A percentile compares a stretch with the other conserved stretches of the same genome.
phyloP scores from a whole-genome alignment of 768 basidiomycete species.

The Russula emetica region DNA sequence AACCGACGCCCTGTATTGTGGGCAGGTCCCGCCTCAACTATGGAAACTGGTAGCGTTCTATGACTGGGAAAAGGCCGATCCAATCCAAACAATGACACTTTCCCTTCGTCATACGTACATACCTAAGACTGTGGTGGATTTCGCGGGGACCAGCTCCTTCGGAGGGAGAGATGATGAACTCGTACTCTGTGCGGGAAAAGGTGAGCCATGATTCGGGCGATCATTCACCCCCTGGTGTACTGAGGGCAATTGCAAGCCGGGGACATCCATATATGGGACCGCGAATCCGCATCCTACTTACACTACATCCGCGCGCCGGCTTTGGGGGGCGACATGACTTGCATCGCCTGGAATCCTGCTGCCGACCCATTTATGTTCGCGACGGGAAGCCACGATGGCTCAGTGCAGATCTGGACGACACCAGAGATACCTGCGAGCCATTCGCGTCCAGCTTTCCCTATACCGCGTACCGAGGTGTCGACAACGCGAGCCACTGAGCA shows the following conservation, averaged over 20 bases:
- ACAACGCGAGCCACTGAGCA: not conserved
- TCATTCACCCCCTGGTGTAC: slow-evolving; percentile 4
- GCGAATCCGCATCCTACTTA: slow-evolving; percentile 67
- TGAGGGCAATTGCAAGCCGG: slow-evolving; percentile 46
- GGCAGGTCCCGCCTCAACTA: slow-evolving; percentile 66
- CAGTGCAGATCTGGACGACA: slow-evolving; percentile 64
- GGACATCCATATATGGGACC: slow-evolving; percentile 84
- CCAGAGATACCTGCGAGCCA: not conserved
- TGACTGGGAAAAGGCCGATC: slow-evolving; percentile 44
- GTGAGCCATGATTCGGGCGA: slow-evolving; percentile 34
- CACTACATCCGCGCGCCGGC: slow-evolving; percentile 64
- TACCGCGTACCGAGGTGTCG: slow-evolving; percentile 5
- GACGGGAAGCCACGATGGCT: slow-evolving; percentile 74
- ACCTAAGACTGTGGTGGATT: slow-evolving; percentile 64
- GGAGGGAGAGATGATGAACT: slow-evolving; percentile 76
- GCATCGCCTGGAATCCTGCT: slow-evolving; percentile 74
- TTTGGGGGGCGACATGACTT: slow-evolving; percentile 62
- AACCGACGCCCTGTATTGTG: not conserved
- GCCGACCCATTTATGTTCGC: slow-evolving; percentile 64
- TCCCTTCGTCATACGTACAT: slow-evolving; percentile 65
- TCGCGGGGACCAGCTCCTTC: slow-evolving; percentile 78
- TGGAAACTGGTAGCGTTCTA: slow-evolving; percentile 68
- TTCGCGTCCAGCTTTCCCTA: slow-evolving; percentile 5
- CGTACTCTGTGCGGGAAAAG: slow-evolving; percentile 73
- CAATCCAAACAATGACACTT: slow-evolving; percentile 30